phyloP scores from a whole-genome alignment of 1,139 yeast species.

The Wickerhamomyces sp. region DNA sequence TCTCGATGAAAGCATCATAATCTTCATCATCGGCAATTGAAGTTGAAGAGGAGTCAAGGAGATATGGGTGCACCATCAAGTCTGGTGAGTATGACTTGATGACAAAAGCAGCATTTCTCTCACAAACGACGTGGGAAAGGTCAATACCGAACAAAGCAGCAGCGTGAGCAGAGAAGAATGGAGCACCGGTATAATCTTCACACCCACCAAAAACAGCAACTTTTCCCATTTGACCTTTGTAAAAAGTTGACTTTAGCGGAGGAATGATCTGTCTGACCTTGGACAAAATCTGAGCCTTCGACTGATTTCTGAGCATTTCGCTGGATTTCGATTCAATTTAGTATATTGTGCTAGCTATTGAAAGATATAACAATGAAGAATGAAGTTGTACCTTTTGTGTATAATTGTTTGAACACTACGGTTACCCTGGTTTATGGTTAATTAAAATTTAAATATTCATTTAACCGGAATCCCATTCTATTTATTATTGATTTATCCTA shows the following conservation, averaged over 20 bases:
- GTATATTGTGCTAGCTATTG: neutral
- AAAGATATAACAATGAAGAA: too few species aligned
- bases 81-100: conserved; percentile 90
- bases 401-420: too few species aligned
- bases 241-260: conserved; percentile 65
- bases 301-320: conserved; percentile 7
- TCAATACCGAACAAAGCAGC: conserved; percentile 86
- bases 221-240: conserved; percentile 93
- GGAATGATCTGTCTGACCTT: conserved; percentile 60
- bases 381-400: too few species aligned
- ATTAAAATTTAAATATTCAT: too few species aligned
- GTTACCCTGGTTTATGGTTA: too few species aligned
- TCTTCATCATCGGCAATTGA: conserved; percentile 12
- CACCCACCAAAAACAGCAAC: conserved; percentile 90
- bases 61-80: conserved; percentile 92
- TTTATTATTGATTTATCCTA: too few species aligned
- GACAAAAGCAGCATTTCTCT: conserved; percentile 67
- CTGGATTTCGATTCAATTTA: neutral
- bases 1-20: conserved; percentile 31
- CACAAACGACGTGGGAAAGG: conserved; percentile 84
- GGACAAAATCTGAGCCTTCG: conserved; percentile 39
- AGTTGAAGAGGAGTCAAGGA: conserved; percentile 31
- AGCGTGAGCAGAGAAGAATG: conserved; percentile 83
- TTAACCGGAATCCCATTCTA: too few species aligned
- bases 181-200: conserved; percentile 96